Conservation (phyloP, 179 eudicot species). For the Beta corolliflora region DNA sequence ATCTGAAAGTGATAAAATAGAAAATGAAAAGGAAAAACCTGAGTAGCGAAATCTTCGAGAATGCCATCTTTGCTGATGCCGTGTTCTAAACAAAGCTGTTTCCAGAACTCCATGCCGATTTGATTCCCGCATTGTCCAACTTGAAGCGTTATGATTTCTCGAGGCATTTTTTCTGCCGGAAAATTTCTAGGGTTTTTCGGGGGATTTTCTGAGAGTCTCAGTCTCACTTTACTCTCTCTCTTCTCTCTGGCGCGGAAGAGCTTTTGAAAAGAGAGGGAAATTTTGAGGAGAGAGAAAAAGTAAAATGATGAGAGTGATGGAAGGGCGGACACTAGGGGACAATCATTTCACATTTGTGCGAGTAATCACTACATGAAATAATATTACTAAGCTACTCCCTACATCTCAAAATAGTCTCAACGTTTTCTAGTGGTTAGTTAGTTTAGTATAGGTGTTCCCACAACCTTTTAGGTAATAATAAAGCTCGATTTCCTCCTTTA, state of each 20-base stretch:
- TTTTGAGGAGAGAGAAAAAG: too few species aligned
- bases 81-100: constrained; percentile 96
- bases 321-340: too few species aligned
- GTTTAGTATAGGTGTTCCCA: too few species aligned
- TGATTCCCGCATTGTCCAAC: constrained; percentile 99
- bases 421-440: too few species aligned
- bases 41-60: constrained; percentile 98
- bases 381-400: too few species aligned
- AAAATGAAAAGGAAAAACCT: constrained; percentile 37
- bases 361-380: too few species aligned
- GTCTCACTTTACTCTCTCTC: constrained; percentile 12
- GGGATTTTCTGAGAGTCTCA: neutral
- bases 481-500: too few species aligned
- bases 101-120: constrained; percentile 99
- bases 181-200: constrained; percentile 40
- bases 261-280: constrained; percentile 40
- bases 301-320: neutral
- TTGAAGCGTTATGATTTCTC: constrained; percentile 93
- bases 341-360: too few species aligned
- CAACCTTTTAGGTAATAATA: too few species aligned
- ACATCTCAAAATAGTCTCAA: too few species aligned
- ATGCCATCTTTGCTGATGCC: constrained; percentile 96
- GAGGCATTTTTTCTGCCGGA: constrained; percentile 60
- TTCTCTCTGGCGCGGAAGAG: constrained; percentile 33
- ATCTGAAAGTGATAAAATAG: neutral